Evolutionary conservation across 345 rosid genomes (phyloP).

Genomic region (Durio zibethinus): DNA sequence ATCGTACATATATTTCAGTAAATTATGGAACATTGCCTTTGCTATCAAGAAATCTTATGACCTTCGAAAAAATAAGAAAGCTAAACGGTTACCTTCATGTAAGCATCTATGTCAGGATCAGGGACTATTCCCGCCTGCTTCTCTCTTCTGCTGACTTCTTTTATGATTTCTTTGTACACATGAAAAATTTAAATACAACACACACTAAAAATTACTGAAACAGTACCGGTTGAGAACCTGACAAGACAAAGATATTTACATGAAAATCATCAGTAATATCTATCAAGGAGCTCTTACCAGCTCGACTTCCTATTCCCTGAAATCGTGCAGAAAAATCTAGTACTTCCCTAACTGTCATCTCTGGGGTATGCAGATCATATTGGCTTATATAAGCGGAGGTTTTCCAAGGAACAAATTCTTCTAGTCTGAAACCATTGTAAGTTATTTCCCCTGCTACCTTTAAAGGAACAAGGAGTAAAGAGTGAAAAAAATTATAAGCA

Average conservation of each 20-base stretch:
- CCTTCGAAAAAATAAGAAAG: neutral
- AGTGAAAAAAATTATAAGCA: neutral
- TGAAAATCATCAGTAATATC: neutral
- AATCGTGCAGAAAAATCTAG: slow-evolving; percentile 56
- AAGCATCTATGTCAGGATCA: slow-evolving; percentile 43
- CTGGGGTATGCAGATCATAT: slow-evolving; percentile 50
- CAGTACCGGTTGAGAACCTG: neutral
- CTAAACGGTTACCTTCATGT: slow-evolving; percentile 40
- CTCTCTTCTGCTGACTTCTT: slow-evolving; percentile 42
- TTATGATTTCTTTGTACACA: slow-evolving; percentile 31
- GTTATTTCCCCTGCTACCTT: slow-evolving; percentile 46
- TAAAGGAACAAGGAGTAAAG: neutral
- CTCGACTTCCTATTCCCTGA: slow-evolving; percentile 56
- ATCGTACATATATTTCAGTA: neutral
- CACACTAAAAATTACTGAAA: neutral
- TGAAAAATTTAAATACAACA: neutral
- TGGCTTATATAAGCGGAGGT: slow-evolving; percentile 58
- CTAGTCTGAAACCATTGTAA: slow-evolving; percentile 35
- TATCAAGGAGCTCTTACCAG: slow-evolving; percentile 28
- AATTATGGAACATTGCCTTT: neutral
- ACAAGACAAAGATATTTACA: neutral
- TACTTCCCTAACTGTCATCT: slow-evolving; percentile 66
- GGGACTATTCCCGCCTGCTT: slow-evolving; percentile 44
- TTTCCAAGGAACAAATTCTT: slow-evolving; percentile 58
- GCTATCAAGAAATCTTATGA: neutral